Percentiles rank a stretch among this genome's conserved stretches.
phyloP scores from a whole-genome alignment of 768 basidiomycete genomes.

The Pleurotus platypus region DNA sequence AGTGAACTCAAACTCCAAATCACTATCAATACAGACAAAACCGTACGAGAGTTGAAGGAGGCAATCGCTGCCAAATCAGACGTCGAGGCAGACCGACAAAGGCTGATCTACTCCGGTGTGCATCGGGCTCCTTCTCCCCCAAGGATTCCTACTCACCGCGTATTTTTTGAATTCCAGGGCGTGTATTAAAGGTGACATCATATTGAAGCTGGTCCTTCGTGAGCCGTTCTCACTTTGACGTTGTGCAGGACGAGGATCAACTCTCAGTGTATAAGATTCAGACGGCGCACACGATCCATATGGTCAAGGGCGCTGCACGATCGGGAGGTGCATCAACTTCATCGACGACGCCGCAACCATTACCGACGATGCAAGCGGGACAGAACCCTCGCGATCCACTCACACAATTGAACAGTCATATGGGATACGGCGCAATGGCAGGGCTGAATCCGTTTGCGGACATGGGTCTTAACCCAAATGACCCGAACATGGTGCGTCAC shows the following conservation, averaged over 20 bases:
- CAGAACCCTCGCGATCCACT: conserved; percentile 87
- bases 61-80: conserved; percentile 83
- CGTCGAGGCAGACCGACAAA: conserved; percentile 81
- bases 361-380: conserved; percentile 88
- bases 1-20: conserved; percentile 93
- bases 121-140: conserved; percentile 7
- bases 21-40: conserved; percentile 75
- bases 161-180: conserved; percentile 35
- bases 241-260: conserved; percentile 70
- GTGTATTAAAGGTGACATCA: conserved; percentile 62
- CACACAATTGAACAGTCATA: conserved; percentile 74
- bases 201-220: not conserved
- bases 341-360: conserved; percentile 44
- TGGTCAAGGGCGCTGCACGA: conserved; percentile 84
- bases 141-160: not conserved
- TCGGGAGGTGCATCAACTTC: conserved; percentile 36
- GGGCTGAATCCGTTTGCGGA: conserved; percentile 91
- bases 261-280: conserved; percentile 89
- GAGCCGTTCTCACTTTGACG: not conserved
- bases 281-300: conserved; percentile 83
- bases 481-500: conserved; percentile 84
- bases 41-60: conserved; percentile 87
- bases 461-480: conserved; percentile 87
- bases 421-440: conserved; percentile 77
- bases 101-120: conserved; percentile 89